phyloP scores from a whole-genome alignment of 306 rosid species.

The Cucumis melo region DNA sequence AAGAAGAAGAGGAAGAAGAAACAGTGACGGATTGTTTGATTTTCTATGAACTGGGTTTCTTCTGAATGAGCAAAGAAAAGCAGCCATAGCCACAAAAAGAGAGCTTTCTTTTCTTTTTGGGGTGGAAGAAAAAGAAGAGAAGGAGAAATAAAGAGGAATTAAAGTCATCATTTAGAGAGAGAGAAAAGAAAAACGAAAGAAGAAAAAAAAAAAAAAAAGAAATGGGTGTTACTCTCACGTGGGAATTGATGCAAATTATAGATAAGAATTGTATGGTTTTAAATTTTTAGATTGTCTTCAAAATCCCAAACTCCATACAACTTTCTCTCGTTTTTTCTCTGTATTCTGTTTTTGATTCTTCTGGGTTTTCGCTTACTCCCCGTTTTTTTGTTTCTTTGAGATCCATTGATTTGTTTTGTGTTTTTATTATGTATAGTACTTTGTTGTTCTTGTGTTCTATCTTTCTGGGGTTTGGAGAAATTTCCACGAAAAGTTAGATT shows the following conservation, averaged over 20 bases:
- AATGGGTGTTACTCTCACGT: conserved; percentile 33
- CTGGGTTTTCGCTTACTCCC: neutral
- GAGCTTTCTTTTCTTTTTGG: conserved; percentile 7
- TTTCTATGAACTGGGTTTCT: conserved; percentile 5
- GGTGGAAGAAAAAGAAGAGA: conserved; percentile 1
- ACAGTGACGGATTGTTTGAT: neutral
- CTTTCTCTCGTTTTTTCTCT: neutral
- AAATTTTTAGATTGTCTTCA: conserved; percentile 4
- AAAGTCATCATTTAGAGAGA: conserved; percentile 21
- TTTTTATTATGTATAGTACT: neutral
- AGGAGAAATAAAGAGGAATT: conserved; percentile 3
- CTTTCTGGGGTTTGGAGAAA: neutral
- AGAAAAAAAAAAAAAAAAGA: neutral
- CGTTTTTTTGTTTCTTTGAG: neutral
- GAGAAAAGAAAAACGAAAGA: neutral
- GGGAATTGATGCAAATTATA: conserved; percentile 31
- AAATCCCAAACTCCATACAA: conserved; percentile 8
- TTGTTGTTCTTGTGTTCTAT: neutral
- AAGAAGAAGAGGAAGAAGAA: neutral
- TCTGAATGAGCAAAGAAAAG: conserved; percentile 6
- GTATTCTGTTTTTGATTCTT: conserved; percentile 1
- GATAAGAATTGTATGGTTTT: conserved; percentile 28
- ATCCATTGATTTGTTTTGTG: neutral
- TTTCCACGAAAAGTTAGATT: conserved; percentile 9
- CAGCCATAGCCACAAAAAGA: conserved; percentile 9